These are phyloP conservation scores for Cordyceps tenuipes DNA, from an alignment of 2,329 filamentous ascomycete genomes.

Conservation along the genomic window DNA sequence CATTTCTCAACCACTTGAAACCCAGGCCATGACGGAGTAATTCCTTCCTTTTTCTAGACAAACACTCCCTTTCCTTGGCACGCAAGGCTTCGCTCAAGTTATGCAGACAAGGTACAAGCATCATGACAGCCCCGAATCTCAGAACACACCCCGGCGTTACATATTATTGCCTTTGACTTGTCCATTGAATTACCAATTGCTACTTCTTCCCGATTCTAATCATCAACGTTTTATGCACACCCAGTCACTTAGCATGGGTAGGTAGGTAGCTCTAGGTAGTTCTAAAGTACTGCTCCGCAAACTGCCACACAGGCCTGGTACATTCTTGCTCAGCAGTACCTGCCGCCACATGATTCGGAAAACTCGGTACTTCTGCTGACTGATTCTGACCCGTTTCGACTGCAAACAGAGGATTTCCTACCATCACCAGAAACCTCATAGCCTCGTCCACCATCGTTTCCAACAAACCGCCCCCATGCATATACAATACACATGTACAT, in stretches of 20 bases:
- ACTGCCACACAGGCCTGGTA: too few species aligned
- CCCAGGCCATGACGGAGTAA: too few species aligned
- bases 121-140: not conserved
- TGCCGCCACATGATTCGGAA: not conserved
- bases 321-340: not conserved
- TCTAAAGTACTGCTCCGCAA: too few species aligned
- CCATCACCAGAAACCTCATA: not conserved
- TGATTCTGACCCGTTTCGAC: not conserved
- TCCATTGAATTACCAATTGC: too few species aligned
- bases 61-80: too few species aligned
- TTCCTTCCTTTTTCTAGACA: too few species aligned
- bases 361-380: not conserved
- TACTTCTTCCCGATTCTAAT: not conserved
- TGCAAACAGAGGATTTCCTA: not conserved
- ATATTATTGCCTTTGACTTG: not conserved
- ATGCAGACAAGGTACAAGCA: not conserved
- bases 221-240: not conserved
- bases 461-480: not conserved
- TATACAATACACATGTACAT: too few species aligned
- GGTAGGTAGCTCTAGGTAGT: not conserved
- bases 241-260: too few species aligned
- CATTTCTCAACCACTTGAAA: not conserved
- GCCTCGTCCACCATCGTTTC: not conserved
- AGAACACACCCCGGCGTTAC: not conserved
- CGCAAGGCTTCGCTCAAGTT: too few species aligned